phyloP scores from a whole-genome alignment of 2,329 filamentous ascomycete species.

The Ceratocystis eucalypticola region DNA sequence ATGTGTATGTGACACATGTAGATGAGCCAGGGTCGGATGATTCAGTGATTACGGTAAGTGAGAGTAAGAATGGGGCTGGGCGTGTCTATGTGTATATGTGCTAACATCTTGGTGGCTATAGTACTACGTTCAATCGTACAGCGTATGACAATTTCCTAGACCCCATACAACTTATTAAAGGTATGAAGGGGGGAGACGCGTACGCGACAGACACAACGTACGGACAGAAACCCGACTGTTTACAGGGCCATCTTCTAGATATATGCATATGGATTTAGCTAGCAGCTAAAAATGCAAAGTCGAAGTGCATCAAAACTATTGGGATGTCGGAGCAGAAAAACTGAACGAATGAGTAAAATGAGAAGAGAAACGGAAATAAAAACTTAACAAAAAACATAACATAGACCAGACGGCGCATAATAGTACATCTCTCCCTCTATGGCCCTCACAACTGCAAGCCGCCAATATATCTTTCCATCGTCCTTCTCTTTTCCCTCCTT shows the following conservation, averaged over 20 bases:
- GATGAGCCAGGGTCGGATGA: slow-evolving; percentile 54
- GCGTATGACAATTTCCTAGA: slow-evolving; percentile 18
- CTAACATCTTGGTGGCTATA: slow-evolving; percentile 19
- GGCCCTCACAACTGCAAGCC: too few relatives aligned
- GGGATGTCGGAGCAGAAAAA: not conserved
- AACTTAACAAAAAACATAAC: not conserved
- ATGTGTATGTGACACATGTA: slow-evolving; percentile 63
- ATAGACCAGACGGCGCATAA: not conserved
- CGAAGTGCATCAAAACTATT: too few relatives aligned
- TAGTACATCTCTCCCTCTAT: not conserved
- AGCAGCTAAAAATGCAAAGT: too few relatives aligned
- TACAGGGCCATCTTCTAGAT: too few relatives aligned
- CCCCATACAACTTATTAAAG: not conserved
- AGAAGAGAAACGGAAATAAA: not conserved
- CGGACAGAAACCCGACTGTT: too few relatives aligned
- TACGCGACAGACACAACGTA: too few relatives aligned
- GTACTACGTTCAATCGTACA: slow-evolving; percentile 35
- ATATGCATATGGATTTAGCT: too few relatives aligned
- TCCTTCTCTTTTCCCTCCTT: not conserved
- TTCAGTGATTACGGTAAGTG: slow-evolving; percentile 59
- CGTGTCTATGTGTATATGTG: not conserved
- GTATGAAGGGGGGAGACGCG: too few relatives aligned
- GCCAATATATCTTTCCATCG: not conserved
- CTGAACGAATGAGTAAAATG: not conserved
- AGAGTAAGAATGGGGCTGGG: not conserved